Evolutionary conservation across 345 rosid genomes (phyloP).

Genomic region (Turritis glabra): DNA sequence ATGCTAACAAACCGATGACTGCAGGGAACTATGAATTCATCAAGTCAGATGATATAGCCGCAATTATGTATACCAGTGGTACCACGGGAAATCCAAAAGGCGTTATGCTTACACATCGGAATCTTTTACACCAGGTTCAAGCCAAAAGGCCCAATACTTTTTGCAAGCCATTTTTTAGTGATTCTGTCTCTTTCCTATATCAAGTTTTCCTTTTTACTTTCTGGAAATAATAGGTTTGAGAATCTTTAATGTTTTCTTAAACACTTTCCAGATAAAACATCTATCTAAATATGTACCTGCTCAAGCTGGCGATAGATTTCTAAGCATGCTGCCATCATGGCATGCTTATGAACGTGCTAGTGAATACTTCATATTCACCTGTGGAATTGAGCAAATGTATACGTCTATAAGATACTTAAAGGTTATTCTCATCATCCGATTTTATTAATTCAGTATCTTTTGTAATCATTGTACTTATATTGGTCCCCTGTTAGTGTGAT

Average conservation of each 20-base stretch:
- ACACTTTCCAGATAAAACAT: slow-evolving; percentile 54
- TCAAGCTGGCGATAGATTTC: slow-evolving; percentile 74
- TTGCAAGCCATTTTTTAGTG: slow-evolving; percentile 23
- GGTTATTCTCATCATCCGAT: slow-evolving; percentile 46
- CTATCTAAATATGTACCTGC: slow-evolving; percentile 80
- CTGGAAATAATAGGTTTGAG: slow-evolving; percentile 2
- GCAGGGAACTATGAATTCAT: slow-evolving; percentile 62
- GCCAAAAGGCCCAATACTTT: slow-evolving; percentile 23
- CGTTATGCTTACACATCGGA: slow-evolving; percentile 91
- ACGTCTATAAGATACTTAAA: slow-evolving; percentile 72
- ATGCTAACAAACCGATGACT: slow-evolving; percentile 27
- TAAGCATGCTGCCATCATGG: slow-evolving; percentile 97
- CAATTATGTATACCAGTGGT: slow-evolving; percentile 93
- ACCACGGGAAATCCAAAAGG: slow-evolving; percentile 98
- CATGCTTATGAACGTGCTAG: slow-evolving; percentile 93
- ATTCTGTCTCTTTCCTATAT: neutral
- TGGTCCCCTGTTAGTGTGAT: slow-evolving; percentile 1
- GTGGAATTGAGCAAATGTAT: slow-evolving; percentile 83
- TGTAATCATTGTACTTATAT: neutral
- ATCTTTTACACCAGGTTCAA: slow-evolving; percentile 85
- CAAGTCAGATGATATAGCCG: slow-evolving; percentile 72
- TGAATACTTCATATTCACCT: slow-evolving; percentile 81
- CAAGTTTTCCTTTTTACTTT: neutral
- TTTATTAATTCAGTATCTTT: neutral
- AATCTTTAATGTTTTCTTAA: slow-evolving; percentile 9